phyloP scores from a whole-genome alignment of 192 early-diverging fungal species.

The Rhizophagus sp. region DNA sequence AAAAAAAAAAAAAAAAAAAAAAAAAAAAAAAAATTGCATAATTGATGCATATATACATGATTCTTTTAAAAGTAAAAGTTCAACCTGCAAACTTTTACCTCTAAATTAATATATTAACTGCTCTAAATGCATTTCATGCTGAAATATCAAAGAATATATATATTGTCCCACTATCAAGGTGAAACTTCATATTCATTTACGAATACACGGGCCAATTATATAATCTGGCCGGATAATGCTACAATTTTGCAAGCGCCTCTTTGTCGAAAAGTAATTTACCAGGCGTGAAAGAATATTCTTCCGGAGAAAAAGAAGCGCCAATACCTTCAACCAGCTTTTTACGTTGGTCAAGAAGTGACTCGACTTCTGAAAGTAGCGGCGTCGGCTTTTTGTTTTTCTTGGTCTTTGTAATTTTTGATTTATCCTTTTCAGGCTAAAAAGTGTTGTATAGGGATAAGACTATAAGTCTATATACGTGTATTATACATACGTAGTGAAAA shows the following conservation, averaged over 20 bases:
- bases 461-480: background rate
- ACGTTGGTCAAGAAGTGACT: background rate
- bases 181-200: too few relatives aligned
- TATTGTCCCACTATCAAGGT: too few relatives aligned
- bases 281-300: background rate
- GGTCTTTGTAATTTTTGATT: background rate
- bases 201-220: too few relatives aligned
- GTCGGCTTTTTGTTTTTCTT: conserved; percentile 3
- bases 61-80: background rate
- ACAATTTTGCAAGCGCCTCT: background rate
- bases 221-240: background rate
- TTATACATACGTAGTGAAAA: background rate
- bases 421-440: conserved; percentile 19
- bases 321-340: background rate
- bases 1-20: too few relatives aligned
- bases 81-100: background rate
- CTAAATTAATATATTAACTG: background rate
- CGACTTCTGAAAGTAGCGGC: background rate
- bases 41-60: background rate
- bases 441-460: background rate
- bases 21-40: background rate
- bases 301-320: background rate
- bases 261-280: background rate
- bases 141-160: too few relatives aligned
- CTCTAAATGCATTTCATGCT: background rate